Conservation (phyloP, 495 filamentous ascomycete genomes). For the Annulohypoxylon moriforme region DNA sequence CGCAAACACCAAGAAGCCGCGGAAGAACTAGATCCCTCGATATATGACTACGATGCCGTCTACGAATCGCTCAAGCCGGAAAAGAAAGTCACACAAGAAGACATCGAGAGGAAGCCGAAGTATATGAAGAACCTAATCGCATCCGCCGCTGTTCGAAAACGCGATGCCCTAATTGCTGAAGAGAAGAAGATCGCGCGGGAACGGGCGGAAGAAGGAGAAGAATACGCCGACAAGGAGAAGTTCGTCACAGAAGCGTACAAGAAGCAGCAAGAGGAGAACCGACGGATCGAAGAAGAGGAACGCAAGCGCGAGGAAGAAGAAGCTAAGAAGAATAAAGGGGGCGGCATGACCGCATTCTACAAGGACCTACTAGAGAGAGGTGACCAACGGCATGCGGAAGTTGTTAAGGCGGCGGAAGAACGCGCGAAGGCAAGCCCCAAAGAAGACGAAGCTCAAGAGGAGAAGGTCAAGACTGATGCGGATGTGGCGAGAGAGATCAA, state of each 20-base stretch:
- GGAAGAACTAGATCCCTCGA: constrained; percentile 69
- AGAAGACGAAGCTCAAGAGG: constrained; percentile 48
- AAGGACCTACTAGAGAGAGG: constrained; percentile 80
- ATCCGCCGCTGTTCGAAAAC: constrained; percentile 86
- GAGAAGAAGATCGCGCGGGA: constrained; percentile 89
- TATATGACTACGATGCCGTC: constrained; percentile 81
- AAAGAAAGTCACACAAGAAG: constrained; percentile 52
- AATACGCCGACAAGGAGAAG: constrained; percentile 93
- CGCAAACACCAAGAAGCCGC: constrained; percentile 67
- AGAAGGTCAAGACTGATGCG: constrained; percentile 73
- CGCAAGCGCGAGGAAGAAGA: constrained; percentile 74
- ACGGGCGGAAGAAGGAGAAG: constrained; percentile 91
- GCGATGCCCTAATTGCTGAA: constrained; percentile 86
- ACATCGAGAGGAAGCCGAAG: constrained; percentile 69
- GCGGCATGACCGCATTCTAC: constrained; percentile 90
- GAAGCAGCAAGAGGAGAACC: constrained; percentile 87
- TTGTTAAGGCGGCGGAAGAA: constrained; percentile 75
- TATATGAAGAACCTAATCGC: constrained; percentile 86
- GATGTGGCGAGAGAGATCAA: constrained; percentile 81
- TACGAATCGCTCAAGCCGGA: constrained; percentile 72
- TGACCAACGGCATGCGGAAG: constrained; percentile 78
- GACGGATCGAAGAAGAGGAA: constrained; percentile 85
- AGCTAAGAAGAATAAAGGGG: constrained; percentile 70
- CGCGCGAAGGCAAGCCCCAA: constrained; percentile 64
- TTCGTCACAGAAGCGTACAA: constrained; percentile 98